phyloP scores from a whole-genome alignment of 2,329 filamentous ascomycete species.

The Catunica adiposa region DNA sequence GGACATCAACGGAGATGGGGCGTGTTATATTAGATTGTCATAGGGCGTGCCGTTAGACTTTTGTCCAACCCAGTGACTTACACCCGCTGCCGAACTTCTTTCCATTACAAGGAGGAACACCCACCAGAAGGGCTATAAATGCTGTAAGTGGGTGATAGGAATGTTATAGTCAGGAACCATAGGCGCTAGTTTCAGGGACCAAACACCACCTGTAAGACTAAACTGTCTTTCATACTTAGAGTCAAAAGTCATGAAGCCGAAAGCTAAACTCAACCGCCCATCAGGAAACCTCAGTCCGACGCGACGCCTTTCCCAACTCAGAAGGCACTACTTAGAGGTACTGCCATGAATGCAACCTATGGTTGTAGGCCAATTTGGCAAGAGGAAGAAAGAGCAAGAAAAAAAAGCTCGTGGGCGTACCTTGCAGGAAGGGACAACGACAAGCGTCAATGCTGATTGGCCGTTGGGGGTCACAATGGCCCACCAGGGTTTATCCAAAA shows the following conservation, averaged over 20 bases:
- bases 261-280: not conserved
- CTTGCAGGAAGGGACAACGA: constrained; percentile 8
- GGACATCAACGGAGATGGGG: not conserved
- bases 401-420: constrained; percentile 3
- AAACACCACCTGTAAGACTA: not conserved
- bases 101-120: not conserved
- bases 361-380: not conserved
- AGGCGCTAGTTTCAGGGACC: not conserved
- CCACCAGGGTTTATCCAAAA: constrained; percentile 6
- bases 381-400: not conserved
- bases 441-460: constrained; percentile 1
- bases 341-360: not conserved
- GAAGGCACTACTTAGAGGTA: not conserved
- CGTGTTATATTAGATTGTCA: not conserved
- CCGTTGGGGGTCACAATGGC: not conserved
- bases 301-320: not conserved
- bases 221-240: too few species aligned
- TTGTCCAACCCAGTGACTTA: not conserved
- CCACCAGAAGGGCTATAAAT: not conserved
- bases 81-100: not conserved
- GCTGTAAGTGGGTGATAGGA: not conserved
- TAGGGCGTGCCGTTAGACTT: not conserved
- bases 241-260: too few species aligned
- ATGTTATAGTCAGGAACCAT: constrained; percentile 9
- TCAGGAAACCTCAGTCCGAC: not conserved